Base-by-base conservation (phyloP, 169 alveolate genomes). In the Cryptosporidium parvum region DNA sequence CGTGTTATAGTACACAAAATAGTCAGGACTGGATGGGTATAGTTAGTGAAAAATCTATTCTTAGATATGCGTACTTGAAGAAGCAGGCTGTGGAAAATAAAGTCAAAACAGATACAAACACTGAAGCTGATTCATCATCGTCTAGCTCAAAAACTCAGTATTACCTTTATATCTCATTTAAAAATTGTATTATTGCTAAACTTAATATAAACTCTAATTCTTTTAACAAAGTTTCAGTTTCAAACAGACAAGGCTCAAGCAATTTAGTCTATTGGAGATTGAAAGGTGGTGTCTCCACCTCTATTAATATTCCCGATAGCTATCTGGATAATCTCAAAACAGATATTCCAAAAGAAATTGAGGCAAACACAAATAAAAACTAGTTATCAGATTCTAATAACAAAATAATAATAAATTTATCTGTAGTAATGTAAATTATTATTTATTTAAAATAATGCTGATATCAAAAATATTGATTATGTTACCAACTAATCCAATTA, bases 211-310 rank as follows among this genome's bases (percentile, higher is more conserved):
- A 52, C 37, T 58, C 31, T 5, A 73, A 51, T 39, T 53, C 51
- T 4, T 53, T 73, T 29, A 59, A 73, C 12, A 56, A 31, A 39
- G 45, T 58, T 12, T 18, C 62, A 31, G 16, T 73, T 51, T 16
- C 31, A 35, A 58, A 58, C 5, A 26, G 26, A 18, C 12, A 73
- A 23, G 68, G 68, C 21, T 10, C 52, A 6, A 69, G 4, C n/a
- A 23, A 18, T n/a, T 65, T 80, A 16, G 52, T n/a, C 7, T 80
- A 80, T 80, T 80, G 87, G 87, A 80, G 45, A 62, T 16, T 80
- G 12, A 80, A 80, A 12, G 16, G 58, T 44, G 87, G 87, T 1
- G 65, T 80, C 10, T 80, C 87, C 23, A 61, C 87, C 8, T 80
- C 87, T 9, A 58, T 73, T 16, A 59, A 37, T 4, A n/a, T 80